These are phyloP conservation scores for Trypanosoma scelopori DNA, from an alignment of 208 protist species.

Conservation along the genomic window DNA sequence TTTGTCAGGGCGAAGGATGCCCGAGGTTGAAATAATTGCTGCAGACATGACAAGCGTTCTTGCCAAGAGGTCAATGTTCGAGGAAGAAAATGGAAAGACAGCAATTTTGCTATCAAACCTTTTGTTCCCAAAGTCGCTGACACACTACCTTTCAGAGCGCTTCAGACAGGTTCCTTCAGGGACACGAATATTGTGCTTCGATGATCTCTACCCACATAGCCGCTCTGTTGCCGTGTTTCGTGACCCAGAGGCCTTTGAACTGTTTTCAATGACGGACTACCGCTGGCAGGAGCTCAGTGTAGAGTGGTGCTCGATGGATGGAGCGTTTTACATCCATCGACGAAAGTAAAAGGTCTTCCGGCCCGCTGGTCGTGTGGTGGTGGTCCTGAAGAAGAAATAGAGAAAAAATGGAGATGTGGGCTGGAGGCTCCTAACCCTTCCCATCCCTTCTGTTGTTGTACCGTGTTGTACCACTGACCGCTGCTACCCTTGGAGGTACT, in stretches of 20 bases:
- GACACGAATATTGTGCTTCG: slow-evolving; percentile 63
- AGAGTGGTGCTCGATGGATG: slow-evolving; percentile 59
- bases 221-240: slow-evolving; percentile 43
- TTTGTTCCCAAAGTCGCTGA: slow-evolving; percentile 62
- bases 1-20: slow-evolving; percentile 29
- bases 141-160: slow-evolving; percentile 62
- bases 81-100: slow-evolving; percentile 41
- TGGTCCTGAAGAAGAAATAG: too few species aligned
- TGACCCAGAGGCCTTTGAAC: slow-evolving; percentile 61
- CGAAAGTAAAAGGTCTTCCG: slow-evolving; percentile 28
- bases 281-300: slow-evolving; percentile 61
- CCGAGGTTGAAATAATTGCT: slow-evolving; percentile 65
- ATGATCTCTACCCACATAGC: slow-evolving; percentile 68
- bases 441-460: neutral
- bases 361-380: neutral
- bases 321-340: slow-evolving; percentile 59
- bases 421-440: too few species aligned
- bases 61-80: slow-evolving; percentile 35
- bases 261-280: slow-evolving; percentile 71
- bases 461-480: slow-evolving; percentile 9
- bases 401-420: neutral
- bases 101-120: slow-evolving; percentile 74
- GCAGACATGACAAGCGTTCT: slow-evolving; percentile 63
- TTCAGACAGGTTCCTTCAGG: slow-evolving; percentile 36
- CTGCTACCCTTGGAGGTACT: neutral